A percentile compares a stretch with the other conserved stretches of the same genome.
phyloP scores from a whole-genome alignment of 1,139 yeast species.

The Ogataea hybrid region DNA sequence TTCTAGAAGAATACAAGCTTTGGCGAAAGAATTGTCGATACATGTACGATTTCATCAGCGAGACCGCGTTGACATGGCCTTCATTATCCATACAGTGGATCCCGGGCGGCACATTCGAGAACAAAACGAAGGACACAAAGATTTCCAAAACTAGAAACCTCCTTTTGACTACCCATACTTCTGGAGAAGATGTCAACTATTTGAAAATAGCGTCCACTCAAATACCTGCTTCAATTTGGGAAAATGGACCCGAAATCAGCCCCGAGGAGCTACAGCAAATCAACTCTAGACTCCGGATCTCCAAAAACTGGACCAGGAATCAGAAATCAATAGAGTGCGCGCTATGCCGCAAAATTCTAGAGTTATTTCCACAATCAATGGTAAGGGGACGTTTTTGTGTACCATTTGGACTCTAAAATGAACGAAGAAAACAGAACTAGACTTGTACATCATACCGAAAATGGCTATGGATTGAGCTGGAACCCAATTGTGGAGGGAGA shows the following conservation, averaged over 20 bases:
- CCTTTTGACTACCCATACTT: constrained; percentile 83
- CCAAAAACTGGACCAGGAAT: constrained; percentile 50
- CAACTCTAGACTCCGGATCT: constrained; percentile 57
- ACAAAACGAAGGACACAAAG: constrained; percentile 27
- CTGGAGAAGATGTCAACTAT: constrained; percentile 75
- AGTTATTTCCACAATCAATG: constrained; percentile 74
- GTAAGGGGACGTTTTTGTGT: constrained; percentile 65
- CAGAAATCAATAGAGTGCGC: constrained; percentile 70
- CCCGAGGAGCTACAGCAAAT: constrained; percentile 34
- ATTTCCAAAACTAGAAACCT: constrained; percentile 34
- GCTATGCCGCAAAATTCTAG: constrained; percentile 72
- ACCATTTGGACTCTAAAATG: constrained; percentile 39
- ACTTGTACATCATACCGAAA: constrained; percentile 55
- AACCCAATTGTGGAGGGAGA: constrained; percentile 46
- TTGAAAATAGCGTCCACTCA: constrained; percentile 74
- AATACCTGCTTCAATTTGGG: constrained; percentile 48
- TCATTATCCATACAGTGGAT: constrained; percentile 77
- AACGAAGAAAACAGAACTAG: constrained; percentile 11
- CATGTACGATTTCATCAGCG: constrained; percentile 79
- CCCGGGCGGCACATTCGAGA: constrained; percentile 41
- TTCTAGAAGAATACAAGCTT: constrained; percentile 68
- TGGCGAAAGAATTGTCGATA: constrained; percentile 80
- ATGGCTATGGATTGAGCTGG: constrained; percentile 77
- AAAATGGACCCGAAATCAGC: constrained; percentile 27
- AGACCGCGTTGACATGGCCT: constrained; percentile 80